Conservation (phyloP, 2,329 filamentous ascomycete genomes). For the Aspergillus latus region DNA sequence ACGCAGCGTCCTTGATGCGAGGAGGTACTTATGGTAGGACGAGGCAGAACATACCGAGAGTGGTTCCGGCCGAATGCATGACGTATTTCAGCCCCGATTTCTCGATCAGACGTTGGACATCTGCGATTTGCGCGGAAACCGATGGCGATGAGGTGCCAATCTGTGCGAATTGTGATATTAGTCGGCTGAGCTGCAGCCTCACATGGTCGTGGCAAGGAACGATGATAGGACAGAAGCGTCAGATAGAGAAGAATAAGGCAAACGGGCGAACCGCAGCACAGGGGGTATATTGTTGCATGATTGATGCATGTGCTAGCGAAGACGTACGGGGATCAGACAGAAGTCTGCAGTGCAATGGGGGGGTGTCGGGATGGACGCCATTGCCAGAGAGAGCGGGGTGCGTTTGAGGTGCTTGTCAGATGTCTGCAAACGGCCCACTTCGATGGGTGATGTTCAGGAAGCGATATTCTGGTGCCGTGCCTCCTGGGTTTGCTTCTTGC, state of each 20-base stretch:
- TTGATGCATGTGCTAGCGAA: background rate
- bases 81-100: conserved; percentile 76
- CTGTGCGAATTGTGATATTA: conserved; percentile 40
- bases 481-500: background rate
- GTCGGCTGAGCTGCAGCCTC: background rate
- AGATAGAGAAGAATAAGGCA: background rate
- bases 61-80: conserved; percentile 94
- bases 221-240: background rate
- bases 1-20: background rate
- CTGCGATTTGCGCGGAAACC: conserved; percentile 79
- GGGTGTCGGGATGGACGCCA: conserved; percentile 57
- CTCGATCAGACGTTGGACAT: conserved; percentile 81
- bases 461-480: background rate
- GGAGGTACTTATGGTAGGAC: background rate
- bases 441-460: background rate
- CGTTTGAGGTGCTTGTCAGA: background rate
- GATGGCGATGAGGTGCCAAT: conserved; percentile 77
- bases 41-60: conserved; percentile 65
- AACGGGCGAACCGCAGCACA: background rate
- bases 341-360: conserved; percentile 81
- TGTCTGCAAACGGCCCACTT: background rate
- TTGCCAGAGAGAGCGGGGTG: conserved; percentile 13
- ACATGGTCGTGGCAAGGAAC: conserved; percentile 9
- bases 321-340: conserved; percentile 76
- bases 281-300: background rate